Evolutionary conservation across 2,329 filamentous ascomycete genomes (phyloP), one percentile per base, ranked within the genome.

Genomic region (Colletotrichum sansevieriae): DNA sequence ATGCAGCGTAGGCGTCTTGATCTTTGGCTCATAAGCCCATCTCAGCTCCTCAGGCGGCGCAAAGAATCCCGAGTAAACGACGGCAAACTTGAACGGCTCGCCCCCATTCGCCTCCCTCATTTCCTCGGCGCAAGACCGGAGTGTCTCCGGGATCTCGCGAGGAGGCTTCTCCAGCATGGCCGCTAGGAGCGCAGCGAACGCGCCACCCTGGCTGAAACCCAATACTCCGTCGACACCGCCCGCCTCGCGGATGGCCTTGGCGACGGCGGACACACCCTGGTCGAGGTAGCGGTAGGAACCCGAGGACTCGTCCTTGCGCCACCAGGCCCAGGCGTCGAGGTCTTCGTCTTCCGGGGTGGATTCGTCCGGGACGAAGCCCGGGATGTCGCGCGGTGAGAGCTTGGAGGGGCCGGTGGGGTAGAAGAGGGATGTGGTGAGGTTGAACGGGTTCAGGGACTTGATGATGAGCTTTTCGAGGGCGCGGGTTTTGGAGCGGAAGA

Each of bases 401-500:
- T 83, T 86, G 75, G 87, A 84, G 4, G 92, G 92, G 0, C 79
- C 92, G 0, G 91, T 93, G 4, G 91, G 91, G 80, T 92, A 94
- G 76, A 89, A 79, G 61, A 93, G 84, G 3, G 79, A 83, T 71
- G 83, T 85, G 62, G 77, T 84, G 74, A 88, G 77, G 73, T 83
- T 82, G 63, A 87, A 81, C 51, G 90, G 86, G 2, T 86, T 80
- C 71, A 98, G 91, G 33, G 88, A 82, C 76, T 97, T 97, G 70
- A 84, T 79, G 65, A 98, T 87, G 62, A 91, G 84, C 79, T 98
- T 97, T 74, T 94, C 89, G 1, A 98, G 84, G 11, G 93, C 93
- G 78, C 94, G 92, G 52, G 93, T 97, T 83, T 98, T 98, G 78
- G 91, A 88, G 77, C 89, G 91, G 87, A 98, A 98, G 71, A 94